A percentile compares a stretch with the other conserved stretches of the same genome.
Evolutionary conservation across 768 basidiomycete species (phyloP).

Genomic region (Boletales sp.): DNA sequence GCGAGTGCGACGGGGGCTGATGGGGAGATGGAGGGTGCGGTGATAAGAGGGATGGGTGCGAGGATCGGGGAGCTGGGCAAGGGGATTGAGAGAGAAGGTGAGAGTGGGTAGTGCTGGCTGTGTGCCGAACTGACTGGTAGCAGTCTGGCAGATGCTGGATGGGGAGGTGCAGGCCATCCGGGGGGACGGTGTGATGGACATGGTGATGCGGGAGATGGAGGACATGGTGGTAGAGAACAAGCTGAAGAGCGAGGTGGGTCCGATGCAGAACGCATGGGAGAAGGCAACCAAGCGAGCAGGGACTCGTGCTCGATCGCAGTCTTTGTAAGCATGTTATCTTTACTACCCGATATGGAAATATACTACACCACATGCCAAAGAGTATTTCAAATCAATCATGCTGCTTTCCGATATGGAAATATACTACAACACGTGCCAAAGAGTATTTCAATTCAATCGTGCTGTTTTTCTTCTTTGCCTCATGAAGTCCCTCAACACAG

Average conservation of each 20-base stretch:
- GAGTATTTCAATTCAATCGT: background rate
- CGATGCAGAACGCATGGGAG: conserved; percentile 55
- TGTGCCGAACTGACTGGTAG: conserved; percentile 1
- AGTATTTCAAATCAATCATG: conserved; percentile 1
- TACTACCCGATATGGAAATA: conserved; percentile 13
- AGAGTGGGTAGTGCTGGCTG: conserved; percentile 2
- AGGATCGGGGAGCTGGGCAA: conserved; percentile 40
- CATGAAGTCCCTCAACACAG: background rate
- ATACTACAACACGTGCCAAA: conserved; percentile 2
- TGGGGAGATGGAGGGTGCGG: conserved; percentile 17
- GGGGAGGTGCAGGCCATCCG: conserved; percentile 53
- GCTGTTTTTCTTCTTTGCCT: too few species aligned
- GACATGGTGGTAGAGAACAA: conserved; percentile 61
- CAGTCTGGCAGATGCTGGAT: conserved; percentile 52
- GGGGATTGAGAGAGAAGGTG: conserved; percentile 56
- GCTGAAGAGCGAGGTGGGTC: conserved; percentile 52
- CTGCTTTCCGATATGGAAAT: conserved; percentile 11
- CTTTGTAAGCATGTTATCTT: conserved; percentile 22
- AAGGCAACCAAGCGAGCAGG: conserved; percentile 29
- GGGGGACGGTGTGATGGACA: conserved; percentile 33
- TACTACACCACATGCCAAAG: conserved; percentile 3
- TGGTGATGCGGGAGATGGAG: conserved; percentile 57
- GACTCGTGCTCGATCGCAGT: conserved; percentile 24
- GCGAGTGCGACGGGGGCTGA: conserved; percentile 34
- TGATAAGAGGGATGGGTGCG: conserved; percentile 39